Evolutionary conservation across 371 early-diverging fungal genomes (phyloP), one percentile per base, ranked within the genome.

Genomic region (Rhizopus arrhizus): DNA sequence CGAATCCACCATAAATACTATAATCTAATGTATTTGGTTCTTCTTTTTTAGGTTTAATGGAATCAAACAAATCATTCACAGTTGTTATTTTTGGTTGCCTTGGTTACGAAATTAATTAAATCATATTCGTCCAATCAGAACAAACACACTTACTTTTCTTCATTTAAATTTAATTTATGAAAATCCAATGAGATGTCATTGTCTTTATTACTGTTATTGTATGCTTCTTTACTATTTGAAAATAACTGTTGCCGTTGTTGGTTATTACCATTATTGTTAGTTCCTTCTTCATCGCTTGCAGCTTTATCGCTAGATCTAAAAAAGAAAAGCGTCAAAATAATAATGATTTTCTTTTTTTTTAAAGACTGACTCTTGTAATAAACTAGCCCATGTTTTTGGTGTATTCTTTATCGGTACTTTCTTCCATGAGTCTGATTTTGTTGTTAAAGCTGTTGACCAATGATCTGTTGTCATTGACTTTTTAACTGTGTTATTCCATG

Each of bases 371-470:
- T 38, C 40, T 38, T 86, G 87, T 47, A 88, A 82, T 59, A 88
- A 75, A 63, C 87, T 87, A 61, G 91, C 91, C 91, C 91, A 91
- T 49, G 91, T 65, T 58, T 73, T 73, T 52, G 68, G 40, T 38
- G 40, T 13, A 38, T 13, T 38, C 8, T 38, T 38, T 38, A 13
- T 38, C 6, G 40, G 13, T 38, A 13, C 11, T 6, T 8, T 13
- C 40, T 38, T 38, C 40, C 8, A 38, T 3, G 40, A 13, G 13
- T 38, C 40, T 11, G 8, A 13, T 2, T 13, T 38, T 38, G 6
- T 13, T 38, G 40, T 8, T 8, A 22, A 22, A 22, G 22, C 22
- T 22, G 40, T 38, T 38, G 40, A 38, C 40, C 40, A 38, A 11
- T 2, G 40, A 38, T 38, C 40, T 5, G 13, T 2, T 38, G 40